Percentiles rank a stretch among this genome's conserved stretches.
Evolutionary conservation across 1,284 basidiomycete species (phyloP).

Genomic region (Sporisorium sorghi): DNA sequence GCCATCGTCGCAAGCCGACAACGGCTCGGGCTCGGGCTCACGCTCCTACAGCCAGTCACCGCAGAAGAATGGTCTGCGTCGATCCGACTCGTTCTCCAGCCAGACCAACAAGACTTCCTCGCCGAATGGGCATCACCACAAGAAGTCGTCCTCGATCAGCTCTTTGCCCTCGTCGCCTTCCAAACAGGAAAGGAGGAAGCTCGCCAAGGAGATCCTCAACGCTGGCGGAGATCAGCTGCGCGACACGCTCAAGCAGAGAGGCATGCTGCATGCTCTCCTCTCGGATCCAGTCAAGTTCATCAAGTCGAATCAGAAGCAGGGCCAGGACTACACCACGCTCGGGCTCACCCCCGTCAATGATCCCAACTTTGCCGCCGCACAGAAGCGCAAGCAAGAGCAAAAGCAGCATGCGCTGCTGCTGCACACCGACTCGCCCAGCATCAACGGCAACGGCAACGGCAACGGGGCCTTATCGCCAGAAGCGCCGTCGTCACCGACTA

Average conservation of each 20-base stretch:
- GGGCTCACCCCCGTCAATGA: constrained; percentile 47
- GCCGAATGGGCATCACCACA: constrained; percentile 23
- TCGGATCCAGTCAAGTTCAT: constrained; percentile 50
- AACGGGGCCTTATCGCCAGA: not conserved
- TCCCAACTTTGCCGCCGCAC: constrained; percentile 35
- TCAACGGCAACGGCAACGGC: constrained; percentile 33
- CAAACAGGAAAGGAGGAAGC: constrained; percentile 37
- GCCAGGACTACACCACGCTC: constrained; percentile 47
- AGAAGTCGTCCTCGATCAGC: constrained; percentile 13
- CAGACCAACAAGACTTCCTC: constrained; percentile 16
- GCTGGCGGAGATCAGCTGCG: constrained; percentile 28
- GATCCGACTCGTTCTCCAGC: constrained; percentile 34
- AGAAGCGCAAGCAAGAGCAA: constrained; percentile 48
- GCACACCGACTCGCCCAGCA: constrained; percentile 36
- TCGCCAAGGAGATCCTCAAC: constrained; percentile 32
- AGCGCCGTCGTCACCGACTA: constrained; percentile 13
- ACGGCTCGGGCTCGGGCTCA: constrained; percentile 29
- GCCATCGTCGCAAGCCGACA: constrained; percentile 28
- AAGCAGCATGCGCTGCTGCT: constrained; percentile 41
- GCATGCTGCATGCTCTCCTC: constrained; percentile 64
- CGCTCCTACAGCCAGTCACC: constrained; percentile 45
- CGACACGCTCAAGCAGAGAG: constrained; percentile 42
- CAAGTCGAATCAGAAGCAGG: constrained; percentile 45
- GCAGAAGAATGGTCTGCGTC: constrained; percentile 33
- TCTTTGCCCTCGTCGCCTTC: constrained; percentile 28